Evolutionary conservation across 1,139 yeast species (phyloP).

Genomic region (Lodderomyces orthopsilosis): DNA sequence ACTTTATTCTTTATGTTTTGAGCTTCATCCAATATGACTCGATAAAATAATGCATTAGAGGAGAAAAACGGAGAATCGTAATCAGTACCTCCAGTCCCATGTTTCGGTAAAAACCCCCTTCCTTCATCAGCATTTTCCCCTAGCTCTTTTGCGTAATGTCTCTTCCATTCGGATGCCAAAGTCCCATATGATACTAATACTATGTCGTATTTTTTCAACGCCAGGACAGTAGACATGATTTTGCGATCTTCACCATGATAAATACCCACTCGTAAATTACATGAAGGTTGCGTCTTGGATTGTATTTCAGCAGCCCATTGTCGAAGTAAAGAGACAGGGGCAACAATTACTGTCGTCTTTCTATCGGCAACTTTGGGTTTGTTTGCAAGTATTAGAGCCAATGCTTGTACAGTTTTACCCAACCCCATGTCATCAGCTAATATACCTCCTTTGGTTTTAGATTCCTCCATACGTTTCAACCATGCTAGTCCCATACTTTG

Average conservation of each 20-base stretch:
- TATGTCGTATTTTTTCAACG: conserved; percentile 60
- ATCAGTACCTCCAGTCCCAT: conserved; percentile 37
- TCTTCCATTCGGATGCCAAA: conserved; percentile 64
- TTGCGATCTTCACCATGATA: conserved; percentile 59
- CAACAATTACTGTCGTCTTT: conserved; percentile 71
- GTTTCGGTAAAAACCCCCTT: conserved; percentile 38
- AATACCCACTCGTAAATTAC: conserved; percentile 49
- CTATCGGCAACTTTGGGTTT: conserved; percentile 32
- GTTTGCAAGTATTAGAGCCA: conserved; percentile 64
- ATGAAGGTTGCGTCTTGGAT: conserved; percentile 52
- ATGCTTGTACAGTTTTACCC: conserved; percentile 85
- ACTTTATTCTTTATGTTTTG: conserved; percentile 78
- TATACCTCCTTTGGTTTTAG: conserved; percentile 66
- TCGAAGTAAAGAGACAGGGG: conserved; percentile 77
- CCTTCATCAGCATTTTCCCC: conserved; percentile 19
- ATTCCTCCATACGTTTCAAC: conserved; percentile 64
- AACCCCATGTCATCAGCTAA: conserved; percentile 95
- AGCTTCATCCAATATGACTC: conserved; percentile 88
- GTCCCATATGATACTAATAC: conserved; percentile 80
- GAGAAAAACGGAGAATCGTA: conserved; percentile 69
- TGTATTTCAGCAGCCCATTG: conserved; percentile 84
- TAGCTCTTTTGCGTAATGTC: conserved; percentile 48
- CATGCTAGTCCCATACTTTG: conserved; percentile 85
- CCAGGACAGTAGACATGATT: conserved; percentile 35
- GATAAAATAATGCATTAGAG: conserved; percentile 51